Percentiles rank a stretch among this genome's conserved stretches.
These are phyloP conservation scores for Chloris gayana DNA, from an alignment of 176 grass and related monocot species.

Conservation along the genomic window DNA sequence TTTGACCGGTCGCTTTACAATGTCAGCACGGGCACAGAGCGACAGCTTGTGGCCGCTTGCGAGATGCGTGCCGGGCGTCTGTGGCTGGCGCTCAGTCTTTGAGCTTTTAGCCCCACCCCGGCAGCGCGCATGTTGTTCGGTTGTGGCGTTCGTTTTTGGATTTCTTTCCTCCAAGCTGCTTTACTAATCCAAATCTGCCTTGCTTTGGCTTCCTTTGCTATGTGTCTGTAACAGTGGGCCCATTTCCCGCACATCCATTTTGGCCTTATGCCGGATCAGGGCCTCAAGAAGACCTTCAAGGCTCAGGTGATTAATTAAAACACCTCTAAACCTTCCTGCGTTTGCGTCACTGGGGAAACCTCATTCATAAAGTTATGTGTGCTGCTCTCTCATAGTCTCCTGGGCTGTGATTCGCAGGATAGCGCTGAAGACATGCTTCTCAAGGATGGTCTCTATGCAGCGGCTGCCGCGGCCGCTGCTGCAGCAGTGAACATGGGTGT, in stretches of 20 bases:
- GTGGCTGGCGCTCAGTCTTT: conserved; percentile 13
- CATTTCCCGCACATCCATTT: conserved; percentile 99
- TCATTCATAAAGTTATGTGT: conserved; percentile 13
- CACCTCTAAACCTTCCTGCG: neutral
- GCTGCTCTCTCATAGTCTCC: conserved; percentile 16
- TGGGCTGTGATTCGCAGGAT: conserved; percentile 50
- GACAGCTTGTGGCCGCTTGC: conserved; percentile 40
- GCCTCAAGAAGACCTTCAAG: conserved; percentile 78
- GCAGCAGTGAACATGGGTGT: conserved; percentile 87
- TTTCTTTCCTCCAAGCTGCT: conserved; percentile 23
- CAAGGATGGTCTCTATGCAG: conserved; percentile 83
- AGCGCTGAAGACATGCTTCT: conserved; percentile 81
- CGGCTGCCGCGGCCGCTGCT: conserved; percentile 36
- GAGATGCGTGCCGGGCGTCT: conserved; percentile 45
- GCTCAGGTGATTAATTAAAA: conserved; percentile 73
- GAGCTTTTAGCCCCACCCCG: conserved; percentile 39
- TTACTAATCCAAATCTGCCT: conserved; percentile 31
- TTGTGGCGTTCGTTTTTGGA: conserved; percentile 35
- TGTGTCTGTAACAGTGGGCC: conserved; percentile 70
- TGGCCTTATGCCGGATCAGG: conserved; percentile 93
- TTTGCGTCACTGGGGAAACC: conserved; percentile 21
- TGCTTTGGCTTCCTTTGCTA: conserved; percentile 33
- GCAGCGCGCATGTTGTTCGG: conserved; percentile 29
- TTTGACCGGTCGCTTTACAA: conserved; percentile 56
- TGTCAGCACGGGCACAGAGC: conserved; percentile 50